phyloP scores from a whole-genome alignment of 2,329 filamentous ascomycete species.

The Penicillium griseofulvum region DNA sequence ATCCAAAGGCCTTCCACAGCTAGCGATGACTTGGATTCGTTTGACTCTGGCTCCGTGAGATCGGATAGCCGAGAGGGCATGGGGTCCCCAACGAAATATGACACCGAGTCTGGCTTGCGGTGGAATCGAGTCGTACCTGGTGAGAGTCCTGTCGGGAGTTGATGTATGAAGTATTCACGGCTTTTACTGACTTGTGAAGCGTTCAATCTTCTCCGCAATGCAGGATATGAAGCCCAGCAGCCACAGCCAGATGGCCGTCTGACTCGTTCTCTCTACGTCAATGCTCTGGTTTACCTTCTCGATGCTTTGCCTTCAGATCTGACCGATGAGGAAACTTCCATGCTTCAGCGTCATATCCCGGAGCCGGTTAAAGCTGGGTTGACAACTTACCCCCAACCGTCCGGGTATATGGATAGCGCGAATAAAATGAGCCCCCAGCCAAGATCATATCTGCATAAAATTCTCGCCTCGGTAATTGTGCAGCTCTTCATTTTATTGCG shows the following conservation, averaged over 20 bases:
- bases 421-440: neutral
- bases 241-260: slow-evolving; percentile 31
- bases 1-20: slow-evolving; percentile 19
- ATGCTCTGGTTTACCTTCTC: slow-evolving; percentile 39
- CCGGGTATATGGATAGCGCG: neutral
- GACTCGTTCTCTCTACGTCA: slow-evolving; percentile 36
- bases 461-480: slow-evolving; percentile 57
- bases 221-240: slow-evolving; percentile 36
- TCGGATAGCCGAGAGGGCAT: slow-evolving; percentile 11
- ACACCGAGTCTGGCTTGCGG: slow-evolving; percentile 31
- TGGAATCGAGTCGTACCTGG: slow-evolving; percentile 39
- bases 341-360: slow-evolving; percentile 30
- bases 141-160: slow-evolving; percentile 12
- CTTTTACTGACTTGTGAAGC: slow-evolving; percentile 24
- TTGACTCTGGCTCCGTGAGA: slow-evolving; percentile 17
- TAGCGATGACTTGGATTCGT: slow-evolving; percentile 18
- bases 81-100: slow-evolving; percentile 23
- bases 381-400: neutral
- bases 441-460: slow-evolving; percentile 57
- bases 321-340: slow-evolving; percentile 28
- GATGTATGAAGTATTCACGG: neutral
- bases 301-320: slow-evolving; percentile 35
- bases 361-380: slow-evolving; percentile 19
- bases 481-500: slow-evolving; percentile 60
- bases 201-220: slow-evolving; percentile 37